Conservation (phyloP, 2,329 filamentous ascomycete genomes). For the Bipolaris sorokiniana region DNA sequence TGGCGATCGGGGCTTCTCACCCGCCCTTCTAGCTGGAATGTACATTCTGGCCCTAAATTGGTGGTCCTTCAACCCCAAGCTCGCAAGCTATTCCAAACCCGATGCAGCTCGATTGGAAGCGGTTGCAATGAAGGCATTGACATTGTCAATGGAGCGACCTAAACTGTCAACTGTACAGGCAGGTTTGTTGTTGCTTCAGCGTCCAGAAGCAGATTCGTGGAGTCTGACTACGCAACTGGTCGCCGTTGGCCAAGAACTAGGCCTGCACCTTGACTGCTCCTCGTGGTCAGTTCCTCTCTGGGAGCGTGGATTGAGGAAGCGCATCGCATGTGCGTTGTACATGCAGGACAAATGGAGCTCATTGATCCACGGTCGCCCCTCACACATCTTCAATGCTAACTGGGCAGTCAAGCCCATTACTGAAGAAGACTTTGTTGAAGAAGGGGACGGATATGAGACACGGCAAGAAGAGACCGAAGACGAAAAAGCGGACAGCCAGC, state of each 20-base stretch:
- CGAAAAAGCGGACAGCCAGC: slow-evolving; percentile 66
- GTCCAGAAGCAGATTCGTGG: slow-evolving; percentile 80
- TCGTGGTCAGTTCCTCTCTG: slow-evolving; percentile 86
- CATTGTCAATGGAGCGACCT: slow-evolving; percentile 78
- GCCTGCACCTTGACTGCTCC: slow-evolving; percentile 85
- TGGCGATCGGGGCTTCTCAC: slow-evolving; percentile 75
- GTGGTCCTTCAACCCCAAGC: slow-evolving; percentile 76
- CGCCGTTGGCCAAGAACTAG: slow-evolving; percentile 84
- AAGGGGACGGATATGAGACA: slow-evolving; percentile 61
- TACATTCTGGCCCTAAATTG: slow-evolving; percentile 88
- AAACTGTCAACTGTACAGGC: slow-evolving; percentile 83
- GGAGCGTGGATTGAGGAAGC: slow-evolving; percentile 84
- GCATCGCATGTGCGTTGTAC: slow-evolving; percentile 88
- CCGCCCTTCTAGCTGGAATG: slow-evolving; percentile 77
- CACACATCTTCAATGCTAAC: slow-evolving; percentile 72
- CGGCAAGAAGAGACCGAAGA: slow-evolving; percentile 57
- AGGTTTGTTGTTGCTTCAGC: slow-evolving; percentile 74
- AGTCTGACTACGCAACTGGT: slow-evolving; percentile 86
- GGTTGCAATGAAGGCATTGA: slow-evolving; percentile 73
- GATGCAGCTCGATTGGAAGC: slow-evolving; percentile 76
- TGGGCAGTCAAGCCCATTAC: slow-evolving; percentile 77
- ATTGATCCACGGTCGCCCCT: slow-evolving; percentile 82
- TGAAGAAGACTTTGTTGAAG: slow-evolving; percentile 74
- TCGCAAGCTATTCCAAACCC: slow-evolving; percentile 69
- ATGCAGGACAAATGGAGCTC: slow-evolving; percentile 96